Evolutionary conservation across 1,284 basidiomycete genomes (phyloP).

Genomic region (Sanguinoderma infundibulare): DNA sequence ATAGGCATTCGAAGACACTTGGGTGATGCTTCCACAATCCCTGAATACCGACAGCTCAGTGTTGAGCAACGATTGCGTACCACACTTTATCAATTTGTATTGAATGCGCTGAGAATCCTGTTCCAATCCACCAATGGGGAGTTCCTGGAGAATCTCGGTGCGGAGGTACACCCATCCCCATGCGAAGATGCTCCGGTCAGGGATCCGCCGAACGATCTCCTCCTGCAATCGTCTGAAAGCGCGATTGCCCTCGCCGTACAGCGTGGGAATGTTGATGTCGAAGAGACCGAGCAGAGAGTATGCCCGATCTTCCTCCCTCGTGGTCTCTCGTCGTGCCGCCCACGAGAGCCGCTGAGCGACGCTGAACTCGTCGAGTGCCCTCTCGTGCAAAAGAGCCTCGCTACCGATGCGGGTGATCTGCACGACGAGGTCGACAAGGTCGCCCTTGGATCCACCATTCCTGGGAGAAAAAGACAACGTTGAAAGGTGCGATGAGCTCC

Average conservation of each 20-base stretch:
- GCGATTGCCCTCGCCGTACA: conserved; percentile 2
- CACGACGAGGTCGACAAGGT: not conserved
- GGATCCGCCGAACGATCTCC: not conserved
- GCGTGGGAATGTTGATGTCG: conserved; percentile 1
- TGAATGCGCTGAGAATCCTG: no score
- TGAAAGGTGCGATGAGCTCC: not conserved
- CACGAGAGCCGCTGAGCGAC: not conserved
- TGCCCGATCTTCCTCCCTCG: conserved; percentile 1
- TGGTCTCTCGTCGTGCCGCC: not conserved
- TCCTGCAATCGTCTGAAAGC: conserved; percentile 2
- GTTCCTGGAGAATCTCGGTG: not conserved
- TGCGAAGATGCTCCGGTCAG: not conserved
- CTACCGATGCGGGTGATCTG: not conserved
- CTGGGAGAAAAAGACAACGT: not conserved
- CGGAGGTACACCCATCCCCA: not conserved
- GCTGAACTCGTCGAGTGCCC: not conserved
- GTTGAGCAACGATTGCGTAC: not conserved
- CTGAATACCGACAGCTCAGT: not conserved
- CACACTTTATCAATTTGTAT: no score
- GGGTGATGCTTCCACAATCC: not conserved
- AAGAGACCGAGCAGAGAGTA: not conserved
- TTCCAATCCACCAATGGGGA: no score
- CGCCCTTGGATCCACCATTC: not conserved
- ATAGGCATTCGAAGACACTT: no score
- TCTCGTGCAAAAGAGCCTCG: not conserved